Conservation (phyloP, 2,329 filamentous ascomycete species). For the Fusarium subtropicale region DNA sequence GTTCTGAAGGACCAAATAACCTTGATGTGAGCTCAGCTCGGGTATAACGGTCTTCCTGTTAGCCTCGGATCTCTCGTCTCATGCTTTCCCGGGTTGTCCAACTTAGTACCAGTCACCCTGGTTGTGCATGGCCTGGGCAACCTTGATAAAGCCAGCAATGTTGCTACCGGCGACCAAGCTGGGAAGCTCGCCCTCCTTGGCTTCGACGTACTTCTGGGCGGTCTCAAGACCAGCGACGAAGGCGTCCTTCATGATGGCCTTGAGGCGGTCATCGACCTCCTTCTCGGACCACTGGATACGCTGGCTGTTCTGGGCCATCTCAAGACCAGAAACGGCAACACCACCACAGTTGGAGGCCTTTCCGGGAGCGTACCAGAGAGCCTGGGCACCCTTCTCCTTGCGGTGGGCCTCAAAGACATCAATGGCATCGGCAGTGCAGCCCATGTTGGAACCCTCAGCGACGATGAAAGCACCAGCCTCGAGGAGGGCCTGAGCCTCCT, state of each 20-base stretch:
- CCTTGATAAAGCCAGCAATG: slow-evolving; percentile 98
- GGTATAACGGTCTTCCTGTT: slow-evolving; percentile 36
- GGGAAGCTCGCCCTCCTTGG: slow-evolving; percentile 84
- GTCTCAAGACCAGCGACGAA: slow-evolving; percentile 92
- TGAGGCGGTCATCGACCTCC: slow-evolving; percentile 91
- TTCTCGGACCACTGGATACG: slow-evolving; percentile 87
- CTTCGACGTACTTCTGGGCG: slow-evolving; percentile 86
- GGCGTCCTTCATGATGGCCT: slow-evolving; percentile 93
- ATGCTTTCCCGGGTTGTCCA: slow-evolving; percentile 4
- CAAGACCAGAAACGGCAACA: slow-evolving; percentile 95
- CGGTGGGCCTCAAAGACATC: slow-evolving; percentile 88
- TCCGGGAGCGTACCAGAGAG: slow-evolving; percentile 95
- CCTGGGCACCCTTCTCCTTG: slow-evolving; percentile 72
- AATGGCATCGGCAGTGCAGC: slow-evolving; percentile 95
- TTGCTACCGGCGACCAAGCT: slow-evolving; percentile 93
- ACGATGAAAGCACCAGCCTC: slow-evolving; percentile 83
- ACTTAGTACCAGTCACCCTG: slow-evolving; percentile 89
- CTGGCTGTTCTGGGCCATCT: slow-evolving; percentile 98
- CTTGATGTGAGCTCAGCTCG: slow-evolving; percentile 44
- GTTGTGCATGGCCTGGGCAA: slow-evolving; percentile 92
- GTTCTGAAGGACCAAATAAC: slow-evolving; percentile 20
- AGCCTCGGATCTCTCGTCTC: slow-evolving; percentile 19
- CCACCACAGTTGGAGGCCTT: slow-evolving; percentile 98
- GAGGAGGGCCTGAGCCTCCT: slow-evolving; percentile 88
- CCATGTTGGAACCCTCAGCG: slow-evolving; percentile 99